Base-by-base conservation (phyloP, 257 asterid genomes). In the Nicotiana benthamiana region DNA sequence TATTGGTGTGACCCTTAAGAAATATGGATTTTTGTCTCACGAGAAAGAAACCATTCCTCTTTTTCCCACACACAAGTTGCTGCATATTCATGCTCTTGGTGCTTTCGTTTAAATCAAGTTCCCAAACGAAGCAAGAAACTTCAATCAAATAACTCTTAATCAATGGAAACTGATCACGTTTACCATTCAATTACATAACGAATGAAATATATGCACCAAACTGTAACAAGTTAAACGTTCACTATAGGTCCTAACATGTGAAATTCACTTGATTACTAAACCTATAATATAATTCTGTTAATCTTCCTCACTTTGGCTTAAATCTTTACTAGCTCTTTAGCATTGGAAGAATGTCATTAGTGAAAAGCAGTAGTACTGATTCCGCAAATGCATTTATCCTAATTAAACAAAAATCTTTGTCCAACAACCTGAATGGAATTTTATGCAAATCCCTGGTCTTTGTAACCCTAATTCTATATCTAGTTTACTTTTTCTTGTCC, bases 371-470 rank as follows among this genome's bases (percentile, higher is more conserved):
- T 43, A 43, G 36, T 6, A 22, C 4, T 64, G 46, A 64, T 64
- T 16, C 40, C 4, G 22, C 43, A 27, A 63, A 40, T 16, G 30
- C 76, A 51, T 34, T 36, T 68, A 68, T 68, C 56, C 30, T 40
- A 68, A 2, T 40, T 40, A 40, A 68, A 70, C 59, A 28, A 22
- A 43, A 43, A 72, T 0, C 22, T 0, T 72, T 72, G 60, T n/a
- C 54, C 24, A 18, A 77, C 20, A 57, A 56, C 65, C 46, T 59
- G 26, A 77, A 77, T 59, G 68, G 54, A 32, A 20, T 77, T 12
- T 51, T 84, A 53, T 88, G 86, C 86, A 89, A 80, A 81, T 60
- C 80, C 65, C 74, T 87, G 20, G 77, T 85, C 3, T 48, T 85
- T 22, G 24, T 83, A 34, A 80, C 83, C 5, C 57, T 87, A 10